Evolutionary conservation across 371 early-diverging fungal genomes (phyloP), one percentile per base, ranked within the genome.

Genomic region (Mortierella sp.): DNA sequence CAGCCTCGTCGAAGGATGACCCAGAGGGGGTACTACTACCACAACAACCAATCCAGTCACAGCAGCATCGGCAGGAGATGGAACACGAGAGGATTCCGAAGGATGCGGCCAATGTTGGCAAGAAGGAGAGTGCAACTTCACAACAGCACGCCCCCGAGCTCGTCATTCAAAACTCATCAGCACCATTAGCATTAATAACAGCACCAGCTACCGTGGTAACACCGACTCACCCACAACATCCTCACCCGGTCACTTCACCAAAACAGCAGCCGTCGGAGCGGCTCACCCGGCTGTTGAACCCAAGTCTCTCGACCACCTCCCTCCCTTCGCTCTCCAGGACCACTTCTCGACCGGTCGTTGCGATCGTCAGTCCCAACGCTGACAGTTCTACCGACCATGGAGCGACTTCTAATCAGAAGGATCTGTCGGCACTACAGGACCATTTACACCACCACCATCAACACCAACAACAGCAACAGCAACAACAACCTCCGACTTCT

Each of bases 311-410:
- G 0, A 66, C 64, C 10, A 64, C 76, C n/a, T 76, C 80, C 9
- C 37, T 76, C 16, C 73, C 80, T 5, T 70, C 80, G 0, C 73
- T 82, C 55, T 72, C 76, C 48, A 64, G 70, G 41, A 74, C 72
- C 41, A 75, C 52, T 16, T 67, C 83, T 1, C 67, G 69, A 22
- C 71, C 78, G 6, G 79, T 82, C 14, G 41, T 82, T 43, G 47
- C 79, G n/a, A 14, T 55, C 43, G 13, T 37, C 24, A 67, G 68
- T 8, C 61, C 48, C 10, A 26, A 48, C 8, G 48, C 2, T 5
- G 24, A 37, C 39, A 48, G 44, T 47, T 2, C 29, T 22, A 34
- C 22, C 8, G 44, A 34, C 24, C 19, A 40, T 63, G 47, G 40
- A 2, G n/a, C 29, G 6, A 14, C 22, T 26, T 34, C 58, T 2